phyloP scores from a whole-genome alignment of 2,329 filamentous ascomycete genomes.

The Blumeria hordei region DNA sequence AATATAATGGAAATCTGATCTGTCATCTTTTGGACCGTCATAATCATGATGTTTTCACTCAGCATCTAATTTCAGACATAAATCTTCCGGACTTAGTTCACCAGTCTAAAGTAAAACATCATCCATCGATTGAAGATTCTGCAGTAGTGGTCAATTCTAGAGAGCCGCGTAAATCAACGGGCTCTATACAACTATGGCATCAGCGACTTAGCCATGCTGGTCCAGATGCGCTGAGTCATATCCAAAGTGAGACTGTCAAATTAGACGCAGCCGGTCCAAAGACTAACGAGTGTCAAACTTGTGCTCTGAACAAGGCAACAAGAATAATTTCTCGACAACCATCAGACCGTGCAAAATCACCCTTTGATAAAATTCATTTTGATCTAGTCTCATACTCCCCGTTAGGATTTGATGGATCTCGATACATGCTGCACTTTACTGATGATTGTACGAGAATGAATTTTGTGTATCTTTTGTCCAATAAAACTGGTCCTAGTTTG shows the following conservation, averaged over 20 bases:
- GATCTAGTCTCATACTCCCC: not conserved
- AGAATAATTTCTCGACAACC: not conserved
- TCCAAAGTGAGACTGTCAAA: not conserved
- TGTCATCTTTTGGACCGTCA: not conserved
- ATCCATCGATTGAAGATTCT: no score
- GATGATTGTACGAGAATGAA: not conserved
- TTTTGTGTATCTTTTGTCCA: not conserved
- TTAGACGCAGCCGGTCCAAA: not conserved
- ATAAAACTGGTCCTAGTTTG: not conserved
- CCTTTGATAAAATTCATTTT: not conserved
- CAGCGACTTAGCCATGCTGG: not conserved
- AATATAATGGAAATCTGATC: not conserved
- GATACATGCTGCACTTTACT: not conserved
- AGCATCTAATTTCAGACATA: not conserved
- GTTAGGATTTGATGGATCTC: not conserved
- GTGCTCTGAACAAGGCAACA: not conserved
- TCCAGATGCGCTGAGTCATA: not conserved
- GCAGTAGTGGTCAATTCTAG: not conserved
- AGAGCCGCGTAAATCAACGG: not conserved
- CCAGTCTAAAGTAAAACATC: not conserved
- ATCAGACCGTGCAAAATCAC: not conserved
- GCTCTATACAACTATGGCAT: not conserved
- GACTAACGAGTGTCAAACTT: not conserved
- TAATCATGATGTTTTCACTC: slow-evolving; percentile 1
- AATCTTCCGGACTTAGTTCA: not conserved